Conservation (phyloP, 2,329 filamentous ascomycete species). For the Venturiaceae sp. region DNA sequence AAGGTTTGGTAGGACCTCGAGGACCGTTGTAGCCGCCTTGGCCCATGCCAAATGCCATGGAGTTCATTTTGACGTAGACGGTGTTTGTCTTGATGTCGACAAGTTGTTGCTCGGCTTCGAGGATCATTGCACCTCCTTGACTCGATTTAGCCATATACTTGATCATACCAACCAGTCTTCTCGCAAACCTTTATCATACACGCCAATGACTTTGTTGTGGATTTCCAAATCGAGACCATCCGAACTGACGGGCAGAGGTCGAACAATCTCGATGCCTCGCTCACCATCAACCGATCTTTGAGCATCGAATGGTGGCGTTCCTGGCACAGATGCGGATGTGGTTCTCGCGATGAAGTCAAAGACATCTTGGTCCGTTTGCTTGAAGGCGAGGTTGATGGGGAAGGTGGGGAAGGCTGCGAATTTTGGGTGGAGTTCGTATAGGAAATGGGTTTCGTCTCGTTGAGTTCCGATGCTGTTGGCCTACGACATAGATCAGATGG, state of each 20-base stretch:
- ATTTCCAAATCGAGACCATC: conserved; percentile 30
- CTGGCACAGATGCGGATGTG: conserved; percentile 25
- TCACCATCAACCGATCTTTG: conserved; percentile 33
- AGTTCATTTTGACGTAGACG: conserved; percentile 29
- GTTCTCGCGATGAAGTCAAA: conserved; percentile 31
- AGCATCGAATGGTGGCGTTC: conserved; percentile 30
- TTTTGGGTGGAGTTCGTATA: conserved; percentile 34
- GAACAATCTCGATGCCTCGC: conserved; percentile 28
- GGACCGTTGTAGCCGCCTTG: conserved; percentile 37
- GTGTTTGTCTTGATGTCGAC: conserved; percentile 29
- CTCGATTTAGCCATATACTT: conserved; percentile 11
- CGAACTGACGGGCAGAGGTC: conserved; percentile 25
- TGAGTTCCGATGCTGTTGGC: conserved; percentile 30
- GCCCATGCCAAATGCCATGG: conserved; percentile 33
- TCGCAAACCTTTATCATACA: conserved; percentile 39
- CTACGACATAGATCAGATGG: conserved; percentile 11
- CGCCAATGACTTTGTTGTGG: conserved; percentile 30
- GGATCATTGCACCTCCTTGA: conserved; percentile 28
- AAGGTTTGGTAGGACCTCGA: conserved; percentile 26
- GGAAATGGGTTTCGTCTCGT: conserved; percentile 32
- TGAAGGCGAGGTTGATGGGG: conserved; percentile 35
- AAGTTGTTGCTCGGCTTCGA: conserved; percentile 30
- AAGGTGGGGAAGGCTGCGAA: conserved; percentile 40
- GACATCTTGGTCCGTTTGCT: conserved; percentile 35
- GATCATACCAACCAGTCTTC: conserved; percentile 16